Evolutionary conservation across 768 basidiomycete genomes (phyloP), one percentile per base, ranked within the genome.

Genomic region (Leccinum rimulosum): DNA sequence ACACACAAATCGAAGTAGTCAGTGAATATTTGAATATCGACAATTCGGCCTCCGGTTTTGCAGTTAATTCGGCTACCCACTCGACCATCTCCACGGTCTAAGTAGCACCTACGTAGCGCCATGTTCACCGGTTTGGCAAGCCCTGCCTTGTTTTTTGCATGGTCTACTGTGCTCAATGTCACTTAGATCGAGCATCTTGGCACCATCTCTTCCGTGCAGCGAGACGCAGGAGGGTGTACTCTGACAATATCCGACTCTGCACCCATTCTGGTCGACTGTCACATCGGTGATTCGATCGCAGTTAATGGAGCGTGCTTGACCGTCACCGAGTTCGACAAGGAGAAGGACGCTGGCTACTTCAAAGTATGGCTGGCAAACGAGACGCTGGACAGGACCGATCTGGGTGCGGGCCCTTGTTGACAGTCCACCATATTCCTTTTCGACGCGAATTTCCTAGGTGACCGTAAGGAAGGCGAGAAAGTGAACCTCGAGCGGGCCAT

Each of bases 321-420:
- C 0, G 96, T 96, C 48, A 95, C 88, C 2, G 85, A 84, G 67
- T 98, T 96, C 67, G 81, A 89, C 68, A 73, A 79, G 61, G 75
- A 74, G 33, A 76, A 80, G 47, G 66, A 81, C 2, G 87, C 84
- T 1, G 92, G 92, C 6, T 89, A 84, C 82, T 98, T 99, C 79
- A 91, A 84, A 68, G 93, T 98, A 50, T 96, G 95, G 82, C 77
- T 99, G 52, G 95, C 96, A 49, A 95, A 96, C 65, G 97, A 99
- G 79, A 98, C 97, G 14, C 76, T 99, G 57, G 81, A 84, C 54
- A 79, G 93, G 73, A 98, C 95, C 2, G 91, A 98, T 76, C 77
- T 98, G 35, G 97, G 96, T 91, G 69, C 65, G 60, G 27, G 14
- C 25, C 30, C 66, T 40, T 47, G 27, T 48, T 52, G 11, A 14